Base-by-base conservation (phyloP, 228 moss, liverwort and hornwort species). In the Sphagnum magellanicum region DNA sequence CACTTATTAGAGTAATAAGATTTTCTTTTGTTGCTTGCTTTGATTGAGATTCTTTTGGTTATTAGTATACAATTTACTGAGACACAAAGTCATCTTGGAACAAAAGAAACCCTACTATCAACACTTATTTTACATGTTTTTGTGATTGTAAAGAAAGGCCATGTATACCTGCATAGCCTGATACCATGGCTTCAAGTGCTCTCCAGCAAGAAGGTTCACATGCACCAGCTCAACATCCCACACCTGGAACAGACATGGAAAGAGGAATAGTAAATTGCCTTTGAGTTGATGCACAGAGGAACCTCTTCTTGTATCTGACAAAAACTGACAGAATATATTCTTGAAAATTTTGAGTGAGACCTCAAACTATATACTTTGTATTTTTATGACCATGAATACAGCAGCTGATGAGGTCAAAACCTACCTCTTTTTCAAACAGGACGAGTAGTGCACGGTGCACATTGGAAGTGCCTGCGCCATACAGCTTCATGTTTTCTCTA, bases 101-200 rank as follows among this genome's bases (percentile, higher is more conserved):
- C 16, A 16, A 13, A 57, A 7, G 46, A 6, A 46, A 12, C 5
- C 13, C 46, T 13, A 61, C 8, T 7, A 13, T 12, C 5, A 59
- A 13, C 59, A 59, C 6, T 12, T 5, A 13, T 13, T 8, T 13
- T 8, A 57, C 13, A 57, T 57, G 55, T 3, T 8, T 57, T 8
- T 57, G 55, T 8, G 55, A 13, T 8, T 1, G 55, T 57, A 8
- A 13, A 57, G 8, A 8, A 57, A 57, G 13, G 13, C 1, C 55
- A 8, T 16, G 7, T 4, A 61, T 5, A 85, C 85, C 59, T 85
- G 70, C 68, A 79, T 85, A 51, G 77, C 70, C 68, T 53, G 53
- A 73, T 1, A 81, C 53, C 51, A 0, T 15, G 85, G 67, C 12
- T 77, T 15, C 0, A 0, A 3, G 67, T 66, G 60, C 6, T 81